Conservation (phyloP, 305 asterid species). For the Solanum aculeatissimum region DNA sequence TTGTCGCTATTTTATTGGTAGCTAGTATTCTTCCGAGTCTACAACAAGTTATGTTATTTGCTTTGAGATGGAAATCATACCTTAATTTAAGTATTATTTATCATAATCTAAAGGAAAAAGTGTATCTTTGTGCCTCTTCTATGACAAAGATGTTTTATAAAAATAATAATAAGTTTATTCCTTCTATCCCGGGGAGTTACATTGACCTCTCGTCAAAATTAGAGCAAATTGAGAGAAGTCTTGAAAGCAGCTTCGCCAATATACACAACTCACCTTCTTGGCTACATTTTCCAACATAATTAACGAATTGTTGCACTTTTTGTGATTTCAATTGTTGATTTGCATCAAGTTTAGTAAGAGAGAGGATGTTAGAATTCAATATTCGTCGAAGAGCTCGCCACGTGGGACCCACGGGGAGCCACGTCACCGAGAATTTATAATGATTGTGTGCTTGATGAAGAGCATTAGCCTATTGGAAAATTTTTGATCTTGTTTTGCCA, state of each 20-base stretch:
- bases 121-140: too few species aligned
- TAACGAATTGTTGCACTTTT: background rate
- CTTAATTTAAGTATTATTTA: too few species aligned
- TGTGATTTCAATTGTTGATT: background rate
- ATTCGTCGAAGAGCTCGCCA: background rate
- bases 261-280: background rate
- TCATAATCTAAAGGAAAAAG: too few species aligned
- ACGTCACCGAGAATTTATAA: background rate
- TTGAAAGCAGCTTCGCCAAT: background rate
- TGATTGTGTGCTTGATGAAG: background rate
- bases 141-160: too few species aligned
- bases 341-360: background rate
- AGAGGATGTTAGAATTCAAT: background rate
- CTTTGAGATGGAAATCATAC: too few species aligned
- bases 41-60: too few species aligned
- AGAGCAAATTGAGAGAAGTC: background rate
- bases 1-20: background rate
- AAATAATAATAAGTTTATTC: too few species aligned
- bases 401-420: background rate
- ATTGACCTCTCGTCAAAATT: too few species aligned
- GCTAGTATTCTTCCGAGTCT: background rate
- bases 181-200: too few species aligned
- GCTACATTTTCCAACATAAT: background rate
- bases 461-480: background rate
- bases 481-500: background rate